These are phyloP conservation scores for Penicillium angulare DNA, from an alignment of 495 filamentous ascomycete species.

Conservation along the genomic window DNA sequence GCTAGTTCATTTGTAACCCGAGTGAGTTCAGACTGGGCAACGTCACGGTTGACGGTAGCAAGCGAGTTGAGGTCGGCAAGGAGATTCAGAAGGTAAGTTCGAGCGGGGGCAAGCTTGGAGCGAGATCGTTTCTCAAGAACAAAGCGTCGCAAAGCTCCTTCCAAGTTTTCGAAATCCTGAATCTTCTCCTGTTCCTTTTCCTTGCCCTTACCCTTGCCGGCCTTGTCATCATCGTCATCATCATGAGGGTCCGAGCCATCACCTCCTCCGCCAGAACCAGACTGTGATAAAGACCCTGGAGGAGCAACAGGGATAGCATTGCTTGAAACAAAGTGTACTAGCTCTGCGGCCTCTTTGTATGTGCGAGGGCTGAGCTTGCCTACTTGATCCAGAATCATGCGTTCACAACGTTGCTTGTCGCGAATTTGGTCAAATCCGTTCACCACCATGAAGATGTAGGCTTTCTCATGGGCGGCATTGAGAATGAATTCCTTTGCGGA, in stretches of 20 bases:
- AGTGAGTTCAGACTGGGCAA: slow-evolving; percentile 82
- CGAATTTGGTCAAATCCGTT: slow-evolving; percentile 94
- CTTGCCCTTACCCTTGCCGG: slow-evolving; percentile 71
- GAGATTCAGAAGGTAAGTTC: slow-evolving; percentile 93
- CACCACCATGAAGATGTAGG: slow-evolving; percentile 98
- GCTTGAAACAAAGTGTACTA: slow-evolving; percentile 97
- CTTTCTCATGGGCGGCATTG: slow-evolving; percentile 93
- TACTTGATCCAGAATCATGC: slow-evolving; percentile 90
- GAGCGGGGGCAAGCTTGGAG: slow-evolving; percentile 93
- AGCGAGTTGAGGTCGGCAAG: slow-evolving; percentile 79
- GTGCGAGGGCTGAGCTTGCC: slow-evolving; percentile 80
- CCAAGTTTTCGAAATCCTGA: slow-evolving; percentile 83
- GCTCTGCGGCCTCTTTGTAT: slow-evolving; percentile 85
- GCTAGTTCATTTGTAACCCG: slow-evolving; percentile 76
- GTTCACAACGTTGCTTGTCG: slow-evolving; percentile 82
- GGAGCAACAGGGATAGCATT: slow-evolving; percentile 81
- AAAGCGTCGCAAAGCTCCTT: slow-evolving; percentile 85
- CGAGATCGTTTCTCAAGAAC: slow-evolving; percentile 94
- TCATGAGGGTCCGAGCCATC: slow-evolving; percentile 57
- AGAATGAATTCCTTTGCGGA: slow-evolving; percentile 96
- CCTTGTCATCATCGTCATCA: slow-evolving; percentile 42
- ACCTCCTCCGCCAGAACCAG: slow-evolving; percentile 54
- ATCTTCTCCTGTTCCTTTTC: slow-evolving; percentile 85
- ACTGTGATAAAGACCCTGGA: slow-evolving; percentile 44
- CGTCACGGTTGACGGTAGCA: slow-evolving; percentile 82